phyloP scores from a whole-genome alignment of 2,329 filamentous ascomycete species.

The Verticillium alfalfae region DNA sequence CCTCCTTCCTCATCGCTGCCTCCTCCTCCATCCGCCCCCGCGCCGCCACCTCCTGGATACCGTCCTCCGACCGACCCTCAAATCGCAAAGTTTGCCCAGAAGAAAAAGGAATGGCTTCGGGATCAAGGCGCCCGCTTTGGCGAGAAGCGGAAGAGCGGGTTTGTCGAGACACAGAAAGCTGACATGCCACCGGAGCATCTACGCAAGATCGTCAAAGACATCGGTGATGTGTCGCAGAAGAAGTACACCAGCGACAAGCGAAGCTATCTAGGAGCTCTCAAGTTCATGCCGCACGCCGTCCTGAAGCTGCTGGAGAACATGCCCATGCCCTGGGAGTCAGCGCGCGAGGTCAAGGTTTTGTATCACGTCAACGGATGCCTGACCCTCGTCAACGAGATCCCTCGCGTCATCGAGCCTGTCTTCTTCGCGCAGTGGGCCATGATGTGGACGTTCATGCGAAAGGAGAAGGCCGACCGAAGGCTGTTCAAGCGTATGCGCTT shows the following conservation, averaged over 20 bases:
- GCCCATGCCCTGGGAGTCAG: slow-evolving; percentile 99
- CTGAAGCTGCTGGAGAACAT: slow-evolving; percentile 97
- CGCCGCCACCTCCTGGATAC: slow-evolving; percentile 82
- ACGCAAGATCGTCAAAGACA: slow-evolving; percentile 96
- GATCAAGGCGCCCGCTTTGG: slow-evolving; percentile 87
- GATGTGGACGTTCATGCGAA: slow-evolving; percentile 98
- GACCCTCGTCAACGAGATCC: slow-evolving; percentile 93
- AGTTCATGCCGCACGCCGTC: slow-evolving; percentile 99
- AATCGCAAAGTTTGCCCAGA: slow-evolving; percentile 91
- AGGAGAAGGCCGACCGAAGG: slow-evolving; percentile 92
- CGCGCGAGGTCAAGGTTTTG: slow-evolving; percentile 92
- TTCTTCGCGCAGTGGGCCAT: slow-evolving; percentile 99
- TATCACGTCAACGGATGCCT: slow-evolving; percentile 98
- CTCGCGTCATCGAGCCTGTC: slow-evolving; percentile 93
- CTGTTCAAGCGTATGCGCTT: slow-evolving; percentile 99
- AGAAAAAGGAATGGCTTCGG: slow-evolving; percentile 98
- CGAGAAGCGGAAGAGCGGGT: slow-evolving; percentile 94
- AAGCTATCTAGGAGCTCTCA: slow-evolving; percentile 92
- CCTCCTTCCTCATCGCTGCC: slow-evolving; percentile 53
- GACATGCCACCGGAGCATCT: slow-evolving; percentile 98
- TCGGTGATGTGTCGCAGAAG: slow-evolving; percentile 98
- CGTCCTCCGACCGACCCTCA: slow-evolving; percentile 76
- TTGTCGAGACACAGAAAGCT: slow-evolving; percentile 96
- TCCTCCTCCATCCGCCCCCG: slow-evolving; percentile 50
- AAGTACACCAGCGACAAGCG: slow-evolving; percentile 99